Percentiles rank a stretch among this genome's conserved stretches.
Conservation (phyloP, 257 asterid genomes). For the Marsdenia floribunda region DNA sequence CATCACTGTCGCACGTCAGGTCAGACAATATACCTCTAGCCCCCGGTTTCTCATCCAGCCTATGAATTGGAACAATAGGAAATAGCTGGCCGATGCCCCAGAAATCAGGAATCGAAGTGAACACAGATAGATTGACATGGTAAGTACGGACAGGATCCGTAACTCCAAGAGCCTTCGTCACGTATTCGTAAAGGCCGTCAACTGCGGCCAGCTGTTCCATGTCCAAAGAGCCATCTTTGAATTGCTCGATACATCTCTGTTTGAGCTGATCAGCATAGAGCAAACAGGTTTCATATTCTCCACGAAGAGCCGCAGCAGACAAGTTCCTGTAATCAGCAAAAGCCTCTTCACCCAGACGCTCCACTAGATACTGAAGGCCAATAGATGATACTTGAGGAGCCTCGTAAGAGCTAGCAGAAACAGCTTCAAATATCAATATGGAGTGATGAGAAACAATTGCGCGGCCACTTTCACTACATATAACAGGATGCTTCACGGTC, state of each 20-base stretch:
- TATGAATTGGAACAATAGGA: slow-evolving; percentile 85
- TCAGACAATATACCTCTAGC: slow-evolving; percentile 69
- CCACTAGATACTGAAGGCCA: slow-evolving; percentile 49
- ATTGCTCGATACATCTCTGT: slow-evolving; percentile 77
- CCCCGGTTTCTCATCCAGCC: slow-evolving; percentile 65
- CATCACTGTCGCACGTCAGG: slow-evolving; percentile 93
- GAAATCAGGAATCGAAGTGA: slow-evolving; percentile 94
- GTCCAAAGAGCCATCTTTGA: slow-evolving; percentile 69
- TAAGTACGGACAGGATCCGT: slow-evolving; percentile 60
- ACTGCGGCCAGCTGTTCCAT: slow-evolving; percentile 82
- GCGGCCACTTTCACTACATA: slow-evolving; percentile 97
- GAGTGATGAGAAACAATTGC: slow-evolving; percentile 98
- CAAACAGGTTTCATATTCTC: slow-evolving; percentile 60
- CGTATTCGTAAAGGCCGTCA: slow-evolving; percentile 70
- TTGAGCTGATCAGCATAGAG: slow-evolving; percentile 75
- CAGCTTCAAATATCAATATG: slow-evolving; percentile 66
- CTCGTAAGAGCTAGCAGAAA: slow-evolving; percentile 46
- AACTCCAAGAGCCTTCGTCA: slow-evolving; percentile 61
- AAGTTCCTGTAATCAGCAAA: slow-evolving; percentile 53
- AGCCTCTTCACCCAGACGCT: slow-evolving; percentile 52
- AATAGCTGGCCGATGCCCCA: slow-evolving; percentile 91
- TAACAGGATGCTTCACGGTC: slow-evolving; percentile 66
- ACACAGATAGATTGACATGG: slow-evolving; percentile 72
- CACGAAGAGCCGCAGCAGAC: slow-evolving; percentile 57
- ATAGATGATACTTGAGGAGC: slow-evolving; percentile 38